These are phyloP conservation scores for Aspergillus sclerotiicarbonarius DNA, from an alignment of 495 filamentous ascomycete genomes.

Conservation along the genomic window DNA sequence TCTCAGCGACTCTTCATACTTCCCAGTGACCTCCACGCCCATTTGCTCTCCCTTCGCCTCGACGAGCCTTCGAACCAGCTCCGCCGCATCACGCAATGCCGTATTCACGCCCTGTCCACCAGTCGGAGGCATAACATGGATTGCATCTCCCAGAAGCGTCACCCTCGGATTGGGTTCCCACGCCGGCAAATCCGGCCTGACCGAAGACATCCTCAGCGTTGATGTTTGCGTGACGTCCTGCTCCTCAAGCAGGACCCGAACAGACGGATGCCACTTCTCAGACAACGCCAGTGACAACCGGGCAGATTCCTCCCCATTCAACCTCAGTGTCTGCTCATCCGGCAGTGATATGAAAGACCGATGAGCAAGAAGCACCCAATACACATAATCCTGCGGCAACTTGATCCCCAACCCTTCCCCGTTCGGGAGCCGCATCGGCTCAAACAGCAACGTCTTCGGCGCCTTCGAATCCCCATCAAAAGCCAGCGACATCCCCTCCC, in stretches of 20 bases:
- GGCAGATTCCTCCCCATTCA: slow-evolving; percentile 22
- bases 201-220: slow-evolving; percentile 36
- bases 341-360: slow-evolving; percentile 16
- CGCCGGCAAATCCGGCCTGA: slow-evolving; percentile 31
- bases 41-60: slow-evolving; percentile 46
- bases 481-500: slow-evolving; percentile 25
- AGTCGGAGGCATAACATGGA: slow-evolving; percentile 61
- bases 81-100: slow-evolving; percentile 44
- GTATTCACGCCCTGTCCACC: slow-evolving; percentile 60
- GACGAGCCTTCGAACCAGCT: slow-evolving; percentile 30
- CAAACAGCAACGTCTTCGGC: slow-evolving; percentile 34
- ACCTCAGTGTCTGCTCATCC: slow-evolving; percentile 22
- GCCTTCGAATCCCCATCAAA: slow-evolving; percentile 20
- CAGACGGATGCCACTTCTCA: slow-evolving; percentile 26
- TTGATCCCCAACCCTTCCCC: slow-evolving; percentile 11
- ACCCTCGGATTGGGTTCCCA: slow-evolving; percentile 43
- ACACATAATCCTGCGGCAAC: slow-evolving; percentile 36
- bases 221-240: slow-evolving; percentile 32
- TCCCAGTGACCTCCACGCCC: slow-evolving; percentile 47
- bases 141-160: slow-evolving; percentile 61
- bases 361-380: slow-evolving; percentile 36
- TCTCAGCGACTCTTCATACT: slow-evolving; percentile 35
- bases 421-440: slow-evolving; percentile 33
- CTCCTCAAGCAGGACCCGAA: slow-evolving; percentile 35
- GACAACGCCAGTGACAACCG: slow-evolving; percentile 24